Evolutionary conservation across 2,329 filamentous ascomycete genomes (phyloP), one percentile per base, ranked within the genome.

Genomic region (Sodiomyces alkalinus): DNA sequence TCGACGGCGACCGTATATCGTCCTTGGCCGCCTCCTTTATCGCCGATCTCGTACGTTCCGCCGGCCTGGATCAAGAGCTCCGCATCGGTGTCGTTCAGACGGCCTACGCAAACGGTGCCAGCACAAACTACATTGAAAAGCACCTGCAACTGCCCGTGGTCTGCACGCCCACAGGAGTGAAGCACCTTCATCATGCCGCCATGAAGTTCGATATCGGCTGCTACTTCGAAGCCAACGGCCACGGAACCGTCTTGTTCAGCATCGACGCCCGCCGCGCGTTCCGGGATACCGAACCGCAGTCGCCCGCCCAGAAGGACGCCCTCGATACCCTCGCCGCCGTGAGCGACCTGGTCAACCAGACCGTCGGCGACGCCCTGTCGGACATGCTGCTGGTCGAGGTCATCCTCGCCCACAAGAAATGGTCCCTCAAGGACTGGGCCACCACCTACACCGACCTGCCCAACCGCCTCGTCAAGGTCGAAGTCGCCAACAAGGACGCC

Each of bases 191-290:
- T 57, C 90, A 96, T 48, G 90, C 83, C n/a, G 90, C 90, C 21
- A 75, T 81, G 45, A 81, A 86, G 40, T 93, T 92, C 43, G 90
- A 98, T 45, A 76, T 96, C 31, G 90, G 90, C 32, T 83, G 96
- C 29, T 98, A 98, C 61, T 98, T 98, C 46, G 90, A 98, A 60
- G 90, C 90, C 39, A 98, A 98, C 49, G 90, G 90, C 17, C 90
- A 98, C 54, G 90, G 90, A 39, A 98, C 90, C 7, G 80, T 96
- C 19, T 76, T 96, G 30, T 98, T 98, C 64, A 92, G 82, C 1
- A 71, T 79, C 33, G 74, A 81, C 34, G 87, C 87, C 4, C 61
- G 87, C 26, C 76, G 78, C 41, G 67, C 71, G 27, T 92, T 98
- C 57, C 68, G 66, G 40, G 78, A 72, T 43, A 78, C 79, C 35